phyloP scores from a whole-genome alignment of 2,329 filamentous ascomycete genomes.

The Fusarium sp. region DNA sequence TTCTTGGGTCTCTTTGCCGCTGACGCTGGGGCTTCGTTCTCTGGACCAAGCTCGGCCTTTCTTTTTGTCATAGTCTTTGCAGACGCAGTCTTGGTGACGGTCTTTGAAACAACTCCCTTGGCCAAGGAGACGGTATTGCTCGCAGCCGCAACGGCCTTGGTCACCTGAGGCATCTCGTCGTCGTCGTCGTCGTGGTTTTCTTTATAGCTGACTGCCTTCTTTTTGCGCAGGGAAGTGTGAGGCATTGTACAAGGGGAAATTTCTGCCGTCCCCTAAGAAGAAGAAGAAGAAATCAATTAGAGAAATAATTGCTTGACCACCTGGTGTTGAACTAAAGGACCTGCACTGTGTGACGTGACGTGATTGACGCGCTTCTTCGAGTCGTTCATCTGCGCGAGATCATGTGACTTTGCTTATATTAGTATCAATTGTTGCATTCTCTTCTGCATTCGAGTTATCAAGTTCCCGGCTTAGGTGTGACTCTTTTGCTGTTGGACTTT shows the following conservation, averaged over 20 bases:
- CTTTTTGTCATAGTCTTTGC: slow-evolving; percentile 45
- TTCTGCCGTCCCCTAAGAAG: neutral
- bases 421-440: too few relatives aligned
- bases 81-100: slow-evolving; percentile 34
- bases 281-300: neutral
- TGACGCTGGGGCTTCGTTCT: slow-evolving; percentile 30
- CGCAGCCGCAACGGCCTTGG: slow-evolving; percentile 31
- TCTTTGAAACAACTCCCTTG: slow-evolving; percentile 40
- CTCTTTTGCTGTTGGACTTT: too few relatives aligned
- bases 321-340: neutral
- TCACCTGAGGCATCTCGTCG: slow-evolving; percentile 24
- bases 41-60: slow-evolving; percentile 44
- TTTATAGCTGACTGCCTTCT: slow-evolving; percentile 46
- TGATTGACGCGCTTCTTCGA: slow-evolving; percentile 35
- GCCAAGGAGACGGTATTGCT: slow-evolving; percentile 43
- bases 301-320: neutral
- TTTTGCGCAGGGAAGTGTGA: slow-evolving; percentile 49
- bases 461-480: too few relatives aligned
- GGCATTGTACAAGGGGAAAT: slow-evolving; percentile 42
- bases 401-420: slow-evolving; percentile 30
- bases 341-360: slow-evolving; percentile 21
- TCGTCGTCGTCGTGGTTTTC: slow-evolving; percentile 41
- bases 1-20: slow-evolving; percentile 53
- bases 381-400: slow-evolving; percentile 30
- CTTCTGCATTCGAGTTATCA: too few relatives aligned